Evolutionary conservation across 768 basidiomycete genomes (phyloP).

Genomic region (Trametes sanguinea): DNA sequence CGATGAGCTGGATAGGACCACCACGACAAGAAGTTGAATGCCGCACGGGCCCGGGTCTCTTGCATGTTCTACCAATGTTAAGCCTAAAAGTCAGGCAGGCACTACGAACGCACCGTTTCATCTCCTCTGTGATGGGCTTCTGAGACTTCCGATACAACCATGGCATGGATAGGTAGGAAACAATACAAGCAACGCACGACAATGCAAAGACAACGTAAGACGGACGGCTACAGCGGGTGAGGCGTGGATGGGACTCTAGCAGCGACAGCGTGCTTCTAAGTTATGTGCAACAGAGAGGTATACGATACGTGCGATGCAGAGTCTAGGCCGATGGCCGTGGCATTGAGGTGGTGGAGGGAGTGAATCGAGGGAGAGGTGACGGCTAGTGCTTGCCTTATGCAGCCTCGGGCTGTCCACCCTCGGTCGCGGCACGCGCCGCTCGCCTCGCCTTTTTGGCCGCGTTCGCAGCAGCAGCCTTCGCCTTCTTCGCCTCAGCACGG

Average conservation of each 20-base stretch:
- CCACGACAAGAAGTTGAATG: too few species aligned
- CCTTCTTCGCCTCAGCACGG: slow-evolving; percentile 79
- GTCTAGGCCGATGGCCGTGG: neutral
- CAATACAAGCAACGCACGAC: neutral
- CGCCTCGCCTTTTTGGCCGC: slow-evolving; percentile 90
- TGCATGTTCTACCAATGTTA: too few species aligned
- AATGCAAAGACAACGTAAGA: neutral
- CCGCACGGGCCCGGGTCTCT: too few species aligned
- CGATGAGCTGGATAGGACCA: too few species aligned
- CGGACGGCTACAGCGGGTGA: neutral
- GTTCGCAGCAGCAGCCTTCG: slow-evolving; percentile 82
- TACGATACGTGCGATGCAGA: slow-evolving; percentile 23
- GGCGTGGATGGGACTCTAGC: neutral
- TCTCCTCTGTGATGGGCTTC: too few species aligned
- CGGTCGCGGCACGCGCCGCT: slow-evolving; percentile 22
- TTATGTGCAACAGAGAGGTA: slow-evolving; percentile 23
- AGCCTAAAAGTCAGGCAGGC: too few species aligned
- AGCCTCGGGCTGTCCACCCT: slow-evolving; percentile 3
- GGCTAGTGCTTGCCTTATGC: neutral
- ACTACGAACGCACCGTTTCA: too few species aligned
- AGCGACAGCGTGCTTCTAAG: slow-evolving; percentile 16
- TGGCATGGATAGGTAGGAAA: neutral
- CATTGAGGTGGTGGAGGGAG: neutral
- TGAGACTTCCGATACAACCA: neutral
- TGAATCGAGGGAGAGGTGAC: too few species aligned